Evolutionary conservation across 2,329 filamentous ascomycete genomes (phyloP).

Genomic region (Chrysoporthe cubensis): DNA sequence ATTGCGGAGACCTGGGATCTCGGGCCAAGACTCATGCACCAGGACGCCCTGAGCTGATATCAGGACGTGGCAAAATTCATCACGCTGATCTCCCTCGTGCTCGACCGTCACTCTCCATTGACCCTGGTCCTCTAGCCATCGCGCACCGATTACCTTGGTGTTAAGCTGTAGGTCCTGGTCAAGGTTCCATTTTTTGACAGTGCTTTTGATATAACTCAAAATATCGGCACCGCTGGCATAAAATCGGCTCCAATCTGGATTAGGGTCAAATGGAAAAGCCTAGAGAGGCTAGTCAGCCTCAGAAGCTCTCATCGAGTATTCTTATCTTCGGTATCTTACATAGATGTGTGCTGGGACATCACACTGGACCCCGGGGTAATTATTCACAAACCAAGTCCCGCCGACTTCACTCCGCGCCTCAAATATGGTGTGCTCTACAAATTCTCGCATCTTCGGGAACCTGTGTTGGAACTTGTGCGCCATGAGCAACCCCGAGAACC

Average conservation of each 20-base stretch:
- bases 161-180: conserved; percentile 58
- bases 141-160: conserved; percentile 47
- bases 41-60: conserved; percentile 65
- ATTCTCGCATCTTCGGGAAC: conserved; percentile 37
- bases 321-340: conserved; percentile 14
- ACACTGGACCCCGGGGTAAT: conserved; percentile 36
- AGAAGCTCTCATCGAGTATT: conserved; percentile 39
- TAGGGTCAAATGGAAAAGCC: conserved; percentile 40
- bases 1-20: conserved; percentile 47
- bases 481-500: conserved; percentile 40
- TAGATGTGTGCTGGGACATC: conserved; percentile 20
- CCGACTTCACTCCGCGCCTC: conserved; percentile 38
- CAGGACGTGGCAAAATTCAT: conserved; percentile 58
- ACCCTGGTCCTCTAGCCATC: too few relatives aligned
- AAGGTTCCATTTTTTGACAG: conserved; percentile 65
- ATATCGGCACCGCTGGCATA: conserved; percentile 63
- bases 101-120: too few relatives aligned
- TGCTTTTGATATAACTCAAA: conserved; percentile 60
- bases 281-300: neutral
- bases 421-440: conserved; percentile 37
- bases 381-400: conserved; percentile 42
- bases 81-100: conserved; percentile 38
- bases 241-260: conserved; percentile 59
- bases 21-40: conserved; percentile 65
- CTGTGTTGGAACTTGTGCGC: conserved; percentile 42